Evolutionary conservation across 305 asterid species (phyloP).

Genomic region (Rubia tinctorum): DNA sequence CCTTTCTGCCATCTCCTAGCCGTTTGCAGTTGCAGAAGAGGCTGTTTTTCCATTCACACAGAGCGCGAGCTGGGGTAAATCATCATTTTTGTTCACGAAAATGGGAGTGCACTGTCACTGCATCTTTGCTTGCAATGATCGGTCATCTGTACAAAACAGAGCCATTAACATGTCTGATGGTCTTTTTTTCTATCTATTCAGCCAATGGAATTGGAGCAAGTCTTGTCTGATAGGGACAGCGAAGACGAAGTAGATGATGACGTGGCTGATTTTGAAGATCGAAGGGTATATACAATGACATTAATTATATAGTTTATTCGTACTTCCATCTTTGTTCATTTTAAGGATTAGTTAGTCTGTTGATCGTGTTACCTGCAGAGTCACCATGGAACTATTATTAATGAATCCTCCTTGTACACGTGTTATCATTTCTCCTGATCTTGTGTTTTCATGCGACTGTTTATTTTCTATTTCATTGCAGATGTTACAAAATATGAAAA

Average conservation of each 20-base stretch:
- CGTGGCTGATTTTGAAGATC: constrained; percentile 99
- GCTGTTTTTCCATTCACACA: constrained; percentile 98
- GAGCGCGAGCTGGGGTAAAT: constrained; percentile 99
- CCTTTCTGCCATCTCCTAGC: constrained; percentile 32
- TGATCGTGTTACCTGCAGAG: background rate
- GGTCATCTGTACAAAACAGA: background rate
- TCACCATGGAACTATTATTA: background rate
- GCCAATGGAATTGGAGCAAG: constrained; percentile 99
- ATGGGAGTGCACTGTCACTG: background rate
- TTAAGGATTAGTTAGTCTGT: background rate
- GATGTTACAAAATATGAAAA: constrained; percentile 98
- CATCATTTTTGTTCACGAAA: constrained; percentile 8
- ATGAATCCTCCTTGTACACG: background rate
- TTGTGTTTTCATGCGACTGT: constrained; percentile 10
- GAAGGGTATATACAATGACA: constrained; percentile 54
- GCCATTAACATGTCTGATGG: constrained; percentile 24
- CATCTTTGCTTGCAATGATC: background rate
- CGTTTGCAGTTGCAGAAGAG: constrained; percentile 94
- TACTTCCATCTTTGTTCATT: background rate
- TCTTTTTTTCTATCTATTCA: constrained; percentile 31
- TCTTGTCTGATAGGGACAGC: constrained; percentile 88
- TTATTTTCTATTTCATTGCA: constrained; percentile 34
- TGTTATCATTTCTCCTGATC: background rate
- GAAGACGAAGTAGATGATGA: constrained; percentile 99
- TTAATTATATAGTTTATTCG: constrained; percentile 16